Base-by-base conservation (phyloP, 2,329 filamentous ascomycete species). In the Ceratocystis destructans region DNA sequence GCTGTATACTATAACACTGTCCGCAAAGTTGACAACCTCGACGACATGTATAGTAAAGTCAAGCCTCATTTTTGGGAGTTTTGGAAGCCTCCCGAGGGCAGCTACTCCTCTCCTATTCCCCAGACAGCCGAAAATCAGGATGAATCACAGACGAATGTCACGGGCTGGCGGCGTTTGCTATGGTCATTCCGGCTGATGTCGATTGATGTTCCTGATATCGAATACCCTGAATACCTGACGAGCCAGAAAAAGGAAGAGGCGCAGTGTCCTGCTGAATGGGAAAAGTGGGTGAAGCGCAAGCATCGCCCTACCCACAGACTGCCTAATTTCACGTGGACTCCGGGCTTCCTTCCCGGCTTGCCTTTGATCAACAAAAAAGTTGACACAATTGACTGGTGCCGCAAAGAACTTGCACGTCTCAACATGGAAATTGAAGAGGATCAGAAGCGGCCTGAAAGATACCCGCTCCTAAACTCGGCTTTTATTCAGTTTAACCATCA, bases 401-500 rank as follows among this genome's bases (percentile, higher is more conserved):
- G 94, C 2, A 84, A 86, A 69, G 88, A 97, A 74, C 76, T 99
- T 33, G 92, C 94, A 20, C 84, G 89, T 15, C 79, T 97, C 20
- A 99, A 97, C 70, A 73, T 92, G 64, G 92, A 97, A 73, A 96
- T 99, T 65, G 92, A 96, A 71, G 79, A 87, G 57, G 94, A 97
- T 70, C 94, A 99, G 73, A 82, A 87, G 64, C 81, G 94, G 62
- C 87, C 89, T 0, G 92, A 96, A 70, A 85, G 87, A 3, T 97
- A 90, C 69, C 92, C 93, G 0, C 77, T 92, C 61, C 95, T 96
- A 91, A 96, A 89, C 72, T 96, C 93, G 0, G 94, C 94, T 0
- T 99, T 99, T 71, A 91, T 99, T 69, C 94, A 99, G 73, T 99
- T 99, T 80, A 96, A 99, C 72, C 88, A 96, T 73, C 94, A 99